A percentile compares a stretch with the other conserved stretches of the same genome.
Conservation (phyloP, 257 asterid genomes). For the Fraxinus cuspidata region DNA sequence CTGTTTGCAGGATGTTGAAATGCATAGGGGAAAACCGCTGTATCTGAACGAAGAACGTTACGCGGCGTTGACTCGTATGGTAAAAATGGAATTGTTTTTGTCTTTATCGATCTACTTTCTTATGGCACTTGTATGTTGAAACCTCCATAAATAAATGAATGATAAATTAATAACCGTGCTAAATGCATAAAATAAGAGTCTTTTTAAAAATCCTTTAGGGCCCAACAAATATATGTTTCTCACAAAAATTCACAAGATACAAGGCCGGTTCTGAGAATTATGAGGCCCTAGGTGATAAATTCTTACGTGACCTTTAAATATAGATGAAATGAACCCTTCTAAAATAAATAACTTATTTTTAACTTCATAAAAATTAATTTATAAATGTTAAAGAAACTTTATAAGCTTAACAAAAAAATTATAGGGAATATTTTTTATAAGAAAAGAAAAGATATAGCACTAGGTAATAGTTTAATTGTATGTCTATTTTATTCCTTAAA, state of each 20-base stretch:
- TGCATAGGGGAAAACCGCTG: constrained; percentile 88
- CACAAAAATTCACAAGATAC: background rate
- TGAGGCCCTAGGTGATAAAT: no score
- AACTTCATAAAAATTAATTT: no score
- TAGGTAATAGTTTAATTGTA: no score
- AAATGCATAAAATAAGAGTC: background rate
- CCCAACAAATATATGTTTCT: background rate
- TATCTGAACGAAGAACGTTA: constrained; percentile 89
- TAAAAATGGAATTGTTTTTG: constrained; percentile 30
- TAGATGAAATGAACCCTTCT: no score
- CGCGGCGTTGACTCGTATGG: constrained; percentile 88
- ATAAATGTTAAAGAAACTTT: no score
- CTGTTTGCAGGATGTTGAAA: constrained; percentile 74
- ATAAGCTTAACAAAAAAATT: no score
- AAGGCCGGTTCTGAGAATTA: no score
- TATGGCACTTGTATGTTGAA: background rate
- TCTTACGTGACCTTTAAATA: no score
- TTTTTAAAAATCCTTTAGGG: background rate
- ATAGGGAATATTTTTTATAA: no score
- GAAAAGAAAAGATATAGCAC: no score
- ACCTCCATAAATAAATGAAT: background rate
- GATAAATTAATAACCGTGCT: background rate
- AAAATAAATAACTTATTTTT: no score
- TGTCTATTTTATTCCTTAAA: no score
- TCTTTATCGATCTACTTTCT: background rate